Conservation (phyloP, 2,329 filamentous ascomycete species). For the Niveomyces coronatus region DNA sequence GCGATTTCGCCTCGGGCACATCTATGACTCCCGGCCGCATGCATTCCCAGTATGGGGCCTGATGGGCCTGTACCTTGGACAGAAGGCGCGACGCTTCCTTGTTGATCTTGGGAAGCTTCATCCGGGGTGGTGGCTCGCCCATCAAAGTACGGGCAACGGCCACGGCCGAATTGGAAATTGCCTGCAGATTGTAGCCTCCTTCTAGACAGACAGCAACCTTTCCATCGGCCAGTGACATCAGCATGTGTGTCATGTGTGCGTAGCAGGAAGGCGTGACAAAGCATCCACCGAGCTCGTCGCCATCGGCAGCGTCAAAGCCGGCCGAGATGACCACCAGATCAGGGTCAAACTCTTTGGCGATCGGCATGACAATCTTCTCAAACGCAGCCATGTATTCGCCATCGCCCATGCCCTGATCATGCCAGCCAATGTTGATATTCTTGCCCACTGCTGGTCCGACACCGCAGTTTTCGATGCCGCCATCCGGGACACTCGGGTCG, state of each 20-base stretch:
- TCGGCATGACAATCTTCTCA: constrained; percentile 92
- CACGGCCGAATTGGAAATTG: constrained; percentile 85
- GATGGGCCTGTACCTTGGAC: constrained; percentile 47
- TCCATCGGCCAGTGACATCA: constrained; percentile 86
- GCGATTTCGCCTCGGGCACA: constrained; percentile 38
- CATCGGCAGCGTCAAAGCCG: constrained; percentile 90
- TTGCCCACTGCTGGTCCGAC: constrained; percentile 43
- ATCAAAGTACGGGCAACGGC: constrained; percentile 89
- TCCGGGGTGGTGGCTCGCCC: constrained; percentile 73
- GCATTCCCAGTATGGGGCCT: constrained; percentile 75
- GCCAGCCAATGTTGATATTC: constrained; percentile 59
- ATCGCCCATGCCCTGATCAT: constrained; percentile 76
- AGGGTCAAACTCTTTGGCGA: constrained; percentile 84
- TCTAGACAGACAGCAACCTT: constrained; percentile 90
- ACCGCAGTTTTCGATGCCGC: constrained; percentile 50
- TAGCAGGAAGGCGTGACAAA: constrained; percentile 88
- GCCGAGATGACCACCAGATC: constrained; percentile 93
- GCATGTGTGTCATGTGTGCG: constrained; percentile 98
- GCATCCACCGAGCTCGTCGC: constrained; percentile 86
- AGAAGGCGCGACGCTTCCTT: constrained; percentile 46
- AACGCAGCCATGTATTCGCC: constrained; percentile 96
- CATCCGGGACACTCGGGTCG: constrained; percentile 47
- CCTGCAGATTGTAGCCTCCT: constrained; percentile 87
- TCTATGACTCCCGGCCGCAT: constrained; percentile 61
- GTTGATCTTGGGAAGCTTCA: constrained; percentile 46